phyloP scores from a whole-genome alignment of 2,329 filamentous ascomycete species.

The Cladorrhinum sp. region DNA sequence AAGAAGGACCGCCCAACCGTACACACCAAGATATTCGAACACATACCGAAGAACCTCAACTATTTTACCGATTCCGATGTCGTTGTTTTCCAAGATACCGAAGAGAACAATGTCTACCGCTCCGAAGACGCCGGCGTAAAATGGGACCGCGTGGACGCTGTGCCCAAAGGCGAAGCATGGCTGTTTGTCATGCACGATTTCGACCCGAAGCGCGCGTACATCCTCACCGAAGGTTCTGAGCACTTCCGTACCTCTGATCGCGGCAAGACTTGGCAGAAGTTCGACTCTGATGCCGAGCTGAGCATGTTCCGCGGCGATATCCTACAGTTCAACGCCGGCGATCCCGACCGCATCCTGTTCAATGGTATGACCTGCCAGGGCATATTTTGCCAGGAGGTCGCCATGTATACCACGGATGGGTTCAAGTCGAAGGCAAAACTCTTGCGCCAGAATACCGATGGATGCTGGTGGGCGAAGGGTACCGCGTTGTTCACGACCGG shows the following conservation, averaged over 20 bases:
- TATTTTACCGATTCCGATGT: slow-evolving; percentile 91
- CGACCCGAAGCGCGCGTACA: slow-evolving; percentile 75
- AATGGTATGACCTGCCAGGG: slow-evolving; percentile 68
- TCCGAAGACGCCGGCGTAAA: slow-evolving; percentile 76
- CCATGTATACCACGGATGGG: slow-evolving; percentile 78
- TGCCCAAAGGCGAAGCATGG: slow-evolving; percentile 61
- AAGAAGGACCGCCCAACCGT: slow-evolving; percentile 67
- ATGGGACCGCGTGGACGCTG: slow-evolving; percentile 66
- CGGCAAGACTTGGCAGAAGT: slow-evolving; percentile 77
- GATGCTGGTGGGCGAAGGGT: slow-evolving; percentile 85
- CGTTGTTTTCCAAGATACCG: slow-evolving; percentile 69
- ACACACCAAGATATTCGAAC: slow-evolving; percentile 61
- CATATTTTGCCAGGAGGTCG: slow-evolving; percentile 60
- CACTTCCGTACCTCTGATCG: slow-evolving; percentile 84
- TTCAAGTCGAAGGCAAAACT: slow-evolving; percentile 67
- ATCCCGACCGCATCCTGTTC: slow-evolving; percentile 83
- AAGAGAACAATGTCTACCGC: slow-evolving; percentile 65
- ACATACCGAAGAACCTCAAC: slow-evolving; percentile 66
- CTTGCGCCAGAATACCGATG: slow-evolving; percentile 65
- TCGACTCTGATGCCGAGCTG: slow-evolving; percentile 60
- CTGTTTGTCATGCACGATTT: slow-evolving; percentile 73
- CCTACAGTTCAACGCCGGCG: slow-evolving; percentile 77
- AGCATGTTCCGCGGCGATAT: slow-evolving; percentile 49
- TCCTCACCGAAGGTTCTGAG: slow-evolving; percentile 63
- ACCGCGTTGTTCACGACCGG: slow-evolving; percentile 71